phyloP scores from a whole-genome alignment of 129 eudicot genomes.

The Pulicaria dysenterica region DNA sequence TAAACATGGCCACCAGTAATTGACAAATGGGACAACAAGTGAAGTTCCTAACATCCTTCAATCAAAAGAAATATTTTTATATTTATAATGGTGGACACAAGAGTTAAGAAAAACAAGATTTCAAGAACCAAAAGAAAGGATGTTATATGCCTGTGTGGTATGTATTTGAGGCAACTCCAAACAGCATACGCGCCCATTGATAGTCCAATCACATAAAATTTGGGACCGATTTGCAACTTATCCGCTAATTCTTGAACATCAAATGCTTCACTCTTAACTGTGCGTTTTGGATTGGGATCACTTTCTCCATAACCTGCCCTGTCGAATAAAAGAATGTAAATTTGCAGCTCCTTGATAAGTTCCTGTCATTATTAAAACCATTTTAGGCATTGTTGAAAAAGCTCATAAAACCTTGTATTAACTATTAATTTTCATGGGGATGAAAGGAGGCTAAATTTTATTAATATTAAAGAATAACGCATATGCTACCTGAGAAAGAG shows the following conservation, averaged over 20 bases:
- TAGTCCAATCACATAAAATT: conserved; percentile 62
- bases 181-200: conserved; percentile 80
- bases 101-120: background rate
- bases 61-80: background rate
- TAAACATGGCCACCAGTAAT: conserved; percentile 68
- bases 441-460: background rate
- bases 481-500: conserved; percentile 56
- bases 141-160: conserved; percentile 68
- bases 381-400: conserved; percentile 7
- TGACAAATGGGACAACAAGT: conserved; percentile 59
- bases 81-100: conserved; percentile 3
- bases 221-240: conserved; percentile 61
- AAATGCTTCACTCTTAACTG: conserved; percentile 78
- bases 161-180: conserved; percentile 78
- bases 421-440: background rate
- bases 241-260: conserved; percentile 86
- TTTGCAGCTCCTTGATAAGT: conserved; percentile 54
- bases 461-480: background rate
- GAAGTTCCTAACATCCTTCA: conserved; percentile 68
- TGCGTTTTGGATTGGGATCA: conserved; percentile 68
- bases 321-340: conserved; percentile 61
- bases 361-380: conserved; percentile 43
- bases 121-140: conserved; percentile 7
- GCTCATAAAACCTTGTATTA: background rate
- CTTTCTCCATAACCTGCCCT: conserved; percentile 95